These are phyloP conservation scores for Agarophyton chilense DNA, from an alignment of 23 red algal genomes.

Conservation along the genomic window DNA sequence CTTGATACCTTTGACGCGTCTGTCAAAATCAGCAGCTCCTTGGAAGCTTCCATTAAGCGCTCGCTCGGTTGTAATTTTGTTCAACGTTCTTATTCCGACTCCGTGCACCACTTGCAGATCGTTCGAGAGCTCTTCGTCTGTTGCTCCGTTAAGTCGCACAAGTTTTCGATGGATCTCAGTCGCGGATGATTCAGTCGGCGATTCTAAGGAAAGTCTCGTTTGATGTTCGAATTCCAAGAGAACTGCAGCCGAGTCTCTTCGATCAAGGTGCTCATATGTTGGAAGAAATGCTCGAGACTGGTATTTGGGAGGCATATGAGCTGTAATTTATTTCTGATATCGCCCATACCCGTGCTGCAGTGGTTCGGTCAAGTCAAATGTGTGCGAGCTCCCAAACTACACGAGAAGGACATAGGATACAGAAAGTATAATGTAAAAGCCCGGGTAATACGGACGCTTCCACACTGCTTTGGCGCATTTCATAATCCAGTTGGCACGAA, in stretches of 20 bases:
- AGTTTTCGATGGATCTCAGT: background rate
- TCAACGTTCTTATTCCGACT: constrained; percentile 39
- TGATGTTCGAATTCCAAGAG: background rate
- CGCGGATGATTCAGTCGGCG: background rate
- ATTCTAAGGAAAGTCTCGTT: background rate
- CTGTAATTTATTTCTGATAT: too few species aligned
- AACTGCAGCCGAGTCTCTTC: background rate
- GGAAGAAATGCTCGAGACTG: background rate
- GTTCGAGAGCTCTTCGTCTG: background rate
- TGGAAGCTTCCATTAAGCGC: constrained; percentile 32
- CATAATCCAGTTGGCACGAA: too few species aligned
- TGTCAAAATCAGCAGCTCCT: constrained; percentile 40
- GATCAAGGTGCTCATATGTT: background rate
- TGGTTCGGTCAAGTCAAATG: too few species aligned
- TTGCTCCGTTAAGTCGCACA: background rate
- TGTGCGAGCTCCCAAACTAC: too few species aligned
- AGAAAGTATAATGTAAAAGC: too few species aligned
- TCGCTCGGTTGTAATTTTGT: constrained; percentile 46
- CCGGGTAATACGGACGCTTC: too few species aligned
- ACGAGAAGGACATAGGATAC: too few species aligned
- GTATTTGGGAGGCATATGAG: background rate
- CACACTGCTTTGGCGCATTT: too few species aligned
- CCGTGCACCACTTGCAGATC: constrained; percentile 17
- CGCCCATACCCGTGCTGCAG: too few species aligned
- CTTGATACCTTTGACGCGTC: constrained; percentile 33